phyloP scores from a whole-genome alignment of 768 basidiomycete species.

The Trametes cingulata region DNA sequence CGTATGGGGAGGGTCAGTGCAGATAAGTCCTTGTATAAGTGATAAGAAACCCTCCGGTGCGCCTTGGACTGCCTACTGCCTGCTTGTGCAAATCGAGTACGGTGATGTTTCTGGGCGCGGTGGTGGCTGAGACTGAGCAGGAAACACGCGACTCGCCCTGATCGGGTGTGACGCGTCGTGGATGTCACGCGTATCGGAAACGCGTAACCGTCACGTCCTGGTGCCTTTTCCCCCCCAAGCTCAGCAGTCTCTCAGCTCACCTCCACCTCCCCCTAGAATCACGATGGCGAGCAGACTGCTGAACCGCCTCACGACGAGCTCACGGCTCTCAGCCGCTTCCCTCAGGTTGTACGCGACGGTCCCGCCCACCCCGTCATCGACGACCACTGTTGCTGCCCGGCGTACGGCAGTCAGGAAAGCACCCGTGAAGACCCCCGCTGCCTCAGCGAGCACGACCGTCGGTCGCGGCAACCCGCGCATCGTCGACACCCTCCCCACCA shows the following conservation, averaged over 20 bases:
- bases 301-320: not conserved
- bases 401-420: slow-evolving; percentile 6
- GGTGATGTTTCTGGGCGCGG: no score
- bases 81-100: no score
- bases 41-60: no score
- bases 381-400: not conserved
- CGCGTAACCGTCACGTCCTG: not conserved
- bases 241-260: not conserved
- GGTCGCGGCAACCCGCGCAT: slow-evolving; percentile 25
- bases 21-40: no score
- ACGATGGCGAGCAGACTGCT: slow-evolving; percentile 15
- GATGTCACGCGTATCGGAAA: slow-evolving; percentile 3
- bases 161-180: slow-evolving; percentile 4
- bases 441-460: slow-evolving; percentile 35
- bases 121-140: not conserved
- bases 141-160: not conserved
- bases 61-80: no score
- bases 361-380: slow-evolving; percentile 9
- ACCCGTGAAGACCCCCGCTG: slow-evolving; percentile 18
- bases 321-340: not conserved
- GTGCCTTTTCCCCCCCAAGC: not conserved
- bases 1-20: no score
- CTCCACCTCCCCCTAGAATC: not conserved
- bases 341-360: slow-evolving; percentile 4
- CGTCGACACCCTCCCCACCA: slow-evolving; percentile 27